phyloP scores from a whole-genome alignment of 2,329 filamentous ascomycete genomes.

The Ophiostoma sp. region DNA sequence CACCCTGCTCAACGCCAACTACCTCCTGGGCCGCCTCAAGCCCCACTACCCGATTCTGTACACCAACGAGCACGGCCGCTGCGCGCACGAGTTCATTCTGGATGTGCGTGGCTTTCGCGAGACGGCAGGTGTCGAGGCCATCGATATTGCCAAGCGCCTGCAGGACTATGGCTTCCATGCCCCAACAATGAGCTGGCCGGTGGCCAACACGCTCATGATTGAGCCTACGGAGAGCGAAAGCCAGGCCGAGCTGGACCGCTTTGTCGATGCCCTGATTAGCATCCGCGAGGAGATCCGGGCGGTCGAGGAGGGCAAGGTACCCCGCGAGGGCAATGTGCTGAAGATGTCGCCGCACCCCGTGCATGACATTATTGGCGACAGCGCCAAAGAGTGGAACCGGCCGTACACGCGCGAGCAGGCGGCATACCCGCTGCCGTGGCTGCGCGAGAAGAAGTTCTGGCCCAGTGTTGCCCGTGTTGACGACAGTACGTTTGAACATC shows the following conservation, averaged over 20 bases:
- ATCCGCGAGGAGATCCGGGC: constrained; percentile 82
- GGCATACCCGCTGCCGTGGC: constrained; percentile 75
- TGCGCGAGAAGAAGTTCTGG: constrained; percentile 98
- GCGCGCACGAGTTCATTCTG: constrained; percentile 95
- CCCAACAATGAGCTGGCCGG: constrained; percentile 95
- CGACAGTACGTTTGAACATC: constrained; percentile 59
- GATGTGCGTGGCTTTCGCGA: constrained; percentile 82
- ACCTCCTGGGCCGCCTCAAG: constrained; percentile 81
- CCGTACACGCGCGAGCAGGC: constrained; percentile 75
- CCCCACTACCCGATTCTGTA: constrained; percentile 89
- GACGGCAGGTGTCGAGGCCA: constrained; percentile 76
- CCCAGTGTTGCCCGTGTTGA: constrained; percentile 79
- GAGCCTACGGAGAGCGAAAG: constrained; percentile 93
- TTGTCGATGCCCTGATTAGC: constrained; percentile 80
- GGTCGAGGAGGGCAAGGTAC: constrained; percentile 71
- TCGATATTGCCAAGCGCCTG: constrained; percentile 92
- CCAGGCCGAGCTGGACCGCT: constrained; percentile 87
- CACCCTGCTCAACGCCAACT: constrained; percentile 94
- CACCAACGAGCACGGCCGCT: constrained; percentile 80
- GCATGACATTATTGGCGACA: constrained; percentile 63
- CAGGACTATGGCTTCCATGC: constrained; percentile 98
- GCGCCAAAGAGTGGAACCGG: constrained; percentile 64
- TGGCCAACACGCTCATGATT: constrained; percentile 94
- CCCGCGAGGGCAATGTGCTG: constrained; percentile 72
- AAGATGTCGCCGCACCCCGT: constrained; percentile 86